These are phyloP conservation scores for Scheffersomyces cryptocercus DNA, from an alignment of 1,139 yeast genomes.

Conservation along the genomic window DNA sequence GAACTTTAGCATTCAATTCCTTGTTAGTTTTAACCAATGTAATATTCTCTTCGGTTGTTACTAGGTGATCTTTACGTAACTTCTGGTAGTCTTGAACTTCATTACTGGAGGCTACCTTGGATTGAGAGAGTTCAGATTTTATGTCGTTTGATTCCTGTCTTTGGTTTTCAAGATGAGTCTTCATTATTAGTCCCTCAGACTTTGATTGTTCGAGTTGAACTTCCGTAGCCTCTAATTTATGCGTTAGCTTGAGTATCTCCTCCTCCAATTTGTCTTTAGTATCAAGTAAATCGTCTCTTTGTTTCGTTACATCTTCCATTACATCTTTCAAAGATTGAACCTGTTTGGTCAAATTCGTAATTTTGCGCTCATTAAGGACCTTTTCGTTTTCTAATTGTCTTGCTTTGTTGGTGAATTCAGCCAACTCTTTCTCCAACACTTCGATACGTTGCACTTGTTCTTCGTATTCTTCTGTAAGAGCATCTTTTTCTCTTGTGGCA, in stretches of 20 bases:
- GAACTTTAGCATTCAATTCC: conserved; percentile 36
- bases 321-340: conserved; percentile 52
- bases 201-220: conserved; percentile 33
- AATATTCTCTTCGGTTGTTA: conserved; percentile 45
- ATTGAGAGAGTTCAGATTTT: conserved; percentile 36
- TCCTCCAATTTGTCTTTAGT: conserved; percentile 50
- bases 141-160: conserved; percentile 34
- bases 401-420: conserved; percentile 48
- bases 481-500: conserved; percentile 44
- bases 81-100: conserved; percentile 41
- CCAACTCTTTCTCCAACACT: conserved; percentile 43
- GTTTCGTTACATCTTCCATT: conserved; percentile 48
- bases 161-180: conserved; percentile 38
- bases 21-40: conserved; percentile 38
- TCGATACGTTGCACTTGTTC: conserved; percentile 54
- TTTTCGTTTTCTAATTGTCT: conserved; percentile 48
- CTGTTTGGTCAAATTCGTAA: conserved; percentile 53
- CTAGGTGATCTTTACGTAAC: conserved; percentile 39
- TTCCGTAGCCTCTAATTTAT: conserved; percentile 45
- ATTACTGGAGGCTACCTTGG: conserved; percentile 29
- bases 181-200: conserved; percentile 31
- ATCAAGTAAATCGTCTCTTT: conserved; percentile 51
- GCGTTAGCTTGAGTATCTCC: conserved; percentile 43
- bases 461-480: conserved; percentile 53
- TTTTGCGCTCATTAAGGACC: conserved; percentile 44